Percentiles rank a stretch among this genome's conserved stretches.
phyloP scores from a whole-genome alignment of 208 protist genomes.

The Acanthamoeba sp. region DNA sequence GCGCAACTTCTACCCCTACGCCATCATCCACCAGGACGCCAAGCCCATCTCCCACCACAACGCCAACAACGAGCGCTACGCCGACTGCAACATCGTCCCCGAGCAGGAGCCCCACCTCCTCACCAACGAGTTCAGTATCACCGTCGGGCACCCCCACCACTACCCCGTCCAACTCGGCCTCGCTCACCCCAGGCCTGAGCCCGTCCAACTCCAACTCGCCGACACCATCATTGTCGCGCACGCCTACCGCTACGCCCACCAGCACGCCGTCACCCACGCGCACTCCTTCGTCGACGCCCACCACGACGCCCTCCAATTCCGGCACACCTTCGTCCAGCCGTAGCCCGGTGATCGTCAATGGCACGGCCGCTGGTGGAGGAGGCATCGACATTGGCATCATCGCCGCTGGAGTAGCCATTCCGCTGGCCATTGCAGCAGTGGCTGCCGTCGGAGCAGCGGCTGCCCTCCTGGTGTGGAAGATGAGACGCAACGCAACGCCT shows the following conservation, averaged over 20 bases:
- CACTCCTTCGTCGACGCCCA: neutral
- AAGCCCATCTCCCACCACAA: neutral
- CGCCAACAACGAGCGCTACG: no score
- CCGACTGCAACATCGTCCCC: neutral
- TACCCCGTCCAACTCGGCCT: neutral
- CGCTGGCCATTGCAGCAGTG: neutral
- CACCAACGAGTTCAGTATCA: neutral
- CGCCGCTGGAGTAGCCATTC: constrained; percentile 19
- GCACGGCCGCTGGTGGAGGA: neutral
- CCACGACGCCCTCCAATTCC: neutral
- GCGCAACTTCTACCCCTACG: neutral
- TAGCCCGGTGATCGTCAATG: neutral
- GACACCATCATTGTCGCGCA: neutral
- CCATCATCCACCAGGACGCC: neutral
- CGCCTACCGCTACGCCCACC: neutral
- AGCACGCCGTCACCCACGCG: neutral
- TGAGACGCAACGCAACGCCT: neutral
- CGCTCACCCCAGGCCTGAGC: neutral
- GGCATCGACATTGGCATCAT: neutral
- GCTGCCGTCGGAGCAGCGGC: neutral
- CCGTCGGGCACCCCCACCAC: neutral
- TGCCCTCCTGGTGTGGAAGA: neutral
- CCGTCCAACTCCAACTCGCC: neutral
- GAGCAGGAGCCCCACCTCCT: neutral
- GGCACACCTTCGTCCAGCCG: neutral